These are phyloP conservation scores for Epichloe uncinata DNA, from an alignment of 2,329 filamentous ascomycete species.

Conservation along the genomic window DNA sequence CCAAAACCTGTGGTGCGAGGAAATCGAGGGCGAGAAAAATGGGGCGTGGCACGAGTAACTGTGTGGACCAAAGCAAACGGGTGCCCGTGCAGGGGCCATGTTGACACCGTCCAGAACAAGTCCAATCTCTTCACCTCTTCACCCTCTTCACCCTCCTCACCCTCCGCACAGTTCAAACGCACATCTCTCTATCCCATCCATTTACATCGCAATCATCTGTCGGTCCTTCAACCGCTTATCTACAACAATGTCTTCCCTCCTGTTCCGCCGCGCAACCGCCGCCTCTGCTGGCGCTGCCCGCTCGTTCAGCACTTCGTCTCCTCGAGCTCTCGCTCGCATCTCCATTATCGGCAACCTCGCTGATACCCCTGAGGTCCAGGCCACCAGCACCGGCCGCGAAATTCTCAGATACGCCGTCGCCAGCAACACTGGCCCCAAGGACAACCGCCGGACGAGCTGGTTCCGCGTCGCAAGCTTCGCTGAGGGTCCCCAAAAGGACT, in stretches of 20 bases:
- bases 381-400: constrained; percentile 58
- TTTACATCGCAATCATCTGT: background rate
- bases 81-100: too few species aligned
- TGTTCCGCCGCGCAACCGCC: constrained; percentile 39
- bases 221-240: too few species aligned
- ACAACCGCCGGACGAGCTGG: constrained; percentile 71
- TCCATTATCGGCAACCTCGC: constrained; percentile 78
- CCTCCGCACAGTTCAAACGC: background rate
- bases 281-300: constrained; percentile 40
- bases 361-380: constrained; percentile 59
- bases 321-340: constrained; percentile 61
- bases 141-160: background rate
- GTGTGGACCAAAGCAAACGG: too few species aligned
- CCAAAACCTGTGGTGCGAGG: too few species aligned
- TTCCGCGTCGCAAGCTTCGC: constrained; percentile 68
- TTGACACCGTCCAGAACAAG: too few species aligned
- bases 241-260: constrained; percentile 30
- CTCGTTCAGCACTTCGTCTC: constrained; percentile 61
- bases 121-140: background rate
- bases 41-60: too few species aligned
- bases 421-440: constrained; percentile 49
- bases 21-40: too few species aligned
- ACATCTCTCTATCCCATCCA: background rate
- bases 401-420: constrained; percentile 67
- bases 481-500: constrained; percentile 58